Evolutionary conservation across 305 asterid genomes (phyloP).

Genomic region (Fraxinus angustifolia): DNA sequence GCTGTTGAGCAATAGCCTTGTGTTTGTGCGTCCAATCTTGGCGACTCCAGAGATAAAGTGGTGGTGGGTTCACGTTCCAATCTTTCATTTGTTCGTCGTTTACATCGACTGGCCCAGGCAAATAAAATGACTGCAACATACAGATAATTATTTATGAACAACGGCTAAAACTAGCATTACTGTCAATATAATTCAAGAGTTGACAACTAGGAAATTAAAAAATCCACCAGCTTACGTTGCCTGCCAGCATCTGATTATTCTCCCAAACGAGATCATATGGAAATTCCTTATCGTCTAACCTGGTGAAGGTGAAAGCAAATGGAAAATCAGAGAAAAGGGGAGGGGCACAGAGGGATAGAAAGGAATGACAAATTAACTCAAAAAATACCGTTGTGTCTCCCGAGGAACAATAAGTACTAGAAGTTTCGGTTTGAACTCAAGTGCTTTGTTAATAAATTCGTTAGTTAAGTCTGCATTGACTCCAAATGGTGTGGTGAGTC

Average conservation of each 20-base stretch:
- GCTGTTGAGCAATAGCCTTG: constrained; percentile 60
- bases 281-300: constrained; percentile 51
- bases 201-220: not conserved
- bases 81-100: constrained; percentile 67
- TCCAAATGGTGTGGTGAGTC: constrained; percentile 95
- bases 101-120: constrained; percentile 76
- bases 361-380: not conserved
- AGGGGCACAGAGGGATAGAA: not conserved
- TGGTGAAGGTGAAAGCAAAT: constrained; percentile 26
- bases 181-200: not conserved
- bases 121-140: constrained; percentile 68
- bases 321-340: not conserved
- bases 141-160: constrained; percentile 20
- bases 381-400: constrained; percentile 57
- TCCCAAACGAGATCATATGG: constrained; percentile 80
- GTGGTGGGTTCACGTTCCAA: constrained; percentile 65
- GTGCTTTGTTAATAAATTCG: constrained; percentile 74
- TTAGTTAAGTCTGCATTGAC: constrained; percentile 68
- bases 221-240: constrained; percentile 46
- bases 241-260: constrained; percentile 56
- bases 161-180: not conserved
- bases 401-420: constrained; percentile 73
- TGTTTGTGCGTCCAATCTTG: constrained; percentile 61
- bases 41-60: constrained; percentile 81
- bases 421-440: constrained; percentile 81